A percentile compares a stretch with the other conserved stretches of the same genome.
Conservation (phyloP, 768 basidiomycete species). For the Pulveroboletus ravenelii region DNA sequence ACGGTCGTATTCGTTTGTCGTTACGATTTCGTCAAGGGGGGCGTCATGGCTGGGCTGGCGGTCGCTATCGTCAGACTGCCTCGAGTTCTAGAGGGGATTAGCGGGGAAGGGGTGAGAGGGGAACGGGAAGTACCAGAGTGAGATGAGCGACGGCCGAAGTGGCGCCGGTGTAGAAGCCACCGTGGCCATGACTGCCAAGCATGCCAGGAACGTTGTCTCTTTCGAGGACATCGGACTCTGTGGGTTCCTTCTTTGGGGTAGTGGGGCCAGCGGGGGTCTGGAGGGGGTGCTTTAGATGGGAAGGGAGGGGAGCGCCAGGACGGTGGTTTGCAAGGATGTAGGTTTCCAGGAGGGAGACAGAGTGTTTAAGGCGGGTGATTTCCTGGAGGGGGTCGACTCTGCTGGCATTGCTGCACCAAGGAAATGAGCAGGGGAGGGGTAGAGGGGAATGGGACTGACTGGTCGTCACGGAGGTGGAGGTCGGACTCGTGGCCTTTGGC, state of each 20-base stretch:
- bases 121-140: slow-evolving; percentile 41
- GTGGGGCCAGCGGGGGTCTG: slow-evolving; percentile 29
- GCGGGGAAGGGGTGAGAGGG: slow-evolving; percentile 11
- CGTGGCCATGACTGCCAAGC: slow-evolving; percentile 58
- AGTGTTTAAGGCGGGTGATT: slow-evolving; percentile 38
- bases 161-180: slow-evolving; percentile 75
- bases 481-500: slow-evolving; percentile 60
- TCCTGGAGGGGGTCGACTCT: slow-evolving; percentile 38
- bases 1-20: slow-evolving; percentile 57
- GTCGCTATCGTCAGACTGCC: slow-evolving; percentile 49
- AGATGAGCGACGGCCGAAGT: slow-evolving; percentile 73
- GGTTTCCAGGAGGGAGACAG: slow-evolving; percentile 37
- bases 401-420: slow-evolving; percentile 26
- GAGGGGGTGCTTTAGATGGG: slow-evolving; percentile 28
- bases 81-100: slow-evolving; percentile 34
- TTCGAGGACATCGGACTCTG: slow-evolving; percentile 44
- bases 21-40: slow-evolving; percentile 36
- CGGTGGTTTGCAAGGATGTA: slow-evolving; percentile 32
- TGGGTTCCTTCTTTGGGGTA: slow-evolving; percentile 48
- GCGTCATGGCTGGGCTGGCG: slow-evolving; percentile 51
- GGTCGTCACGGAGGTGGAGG: slow-evolving; percentile 52
- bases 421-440: slow-evolving; percentile 36
- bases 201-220: slow-evolving; percentile 56
- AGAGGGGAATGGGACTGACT: slow-evolving; percentile 12
- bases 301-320: slow-evolving; percentile 11